Conservation (phyloP, 2,329 filamentous ascomycete genomes). For the Escovopsis weberi region DNA sequence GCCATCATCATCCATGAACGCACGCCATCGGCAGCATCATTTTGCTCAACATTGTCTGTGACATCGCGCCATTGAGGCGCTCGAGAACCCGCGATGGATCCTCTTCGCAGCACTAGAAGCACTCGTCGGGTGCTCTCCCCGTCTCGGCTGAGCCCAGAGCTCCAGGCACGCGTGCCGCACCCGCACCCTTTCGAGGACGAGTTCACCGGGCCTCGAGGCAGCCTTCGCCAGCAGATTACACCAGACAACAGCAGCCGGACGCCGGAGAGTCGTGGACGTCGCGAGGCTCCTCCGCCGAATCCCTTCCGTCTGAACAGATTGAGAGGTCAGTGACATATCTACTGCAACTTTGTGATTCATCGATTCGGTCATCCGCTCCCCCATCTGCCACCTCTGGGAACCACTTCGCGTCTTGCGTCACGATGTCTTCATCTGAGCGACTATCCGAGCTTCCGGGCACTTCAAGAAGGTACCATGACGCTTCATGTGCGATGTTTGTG, state of each 20-base stretch:
- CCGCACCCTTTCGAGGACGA: no score
- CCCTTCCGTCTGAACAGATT: conserved; percentile 20
- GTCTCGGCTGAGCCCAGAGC: conserved; percentile 6
- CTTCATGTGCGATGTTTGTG: no score
- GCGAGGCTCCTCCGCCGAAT: conserved; percentile 15
- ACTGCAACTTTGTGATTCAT: not conserved
- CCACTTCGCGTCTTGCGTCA: not conserved
- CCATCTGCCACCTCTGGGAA: conserved; percentile 5
- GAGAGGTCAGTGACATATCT: conserved; percentile 16
- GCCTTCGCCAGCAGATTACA: conserved; percentile 1
- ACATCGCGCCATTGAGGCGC: no score
- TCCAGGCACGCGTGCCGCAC: not conserved
- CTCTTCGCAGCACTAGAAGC: conserved; percentile 6
- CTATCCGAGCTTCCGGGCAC: no score
- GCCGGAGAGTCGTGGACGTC: conserved; percentile 11
- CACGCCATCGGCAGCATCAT: no score
- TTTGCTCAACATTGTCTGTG: no score
- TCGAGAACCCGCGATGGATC: no score
- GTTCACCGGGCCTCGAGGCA: not conserved
- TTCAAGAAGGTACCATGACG: no score
- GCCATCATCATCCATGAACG: no score
- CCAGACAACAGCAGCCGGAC: conserved; percentile 6
- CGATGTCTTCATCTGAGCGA: no score
- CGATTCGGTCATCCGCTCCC: no score
- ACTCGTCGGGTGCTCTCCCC: conserved; percentile 16